Base-by-base conservation (phyloP, 1,284 basidiomycete genomes). In the Inonotus hispidus region DNA sequence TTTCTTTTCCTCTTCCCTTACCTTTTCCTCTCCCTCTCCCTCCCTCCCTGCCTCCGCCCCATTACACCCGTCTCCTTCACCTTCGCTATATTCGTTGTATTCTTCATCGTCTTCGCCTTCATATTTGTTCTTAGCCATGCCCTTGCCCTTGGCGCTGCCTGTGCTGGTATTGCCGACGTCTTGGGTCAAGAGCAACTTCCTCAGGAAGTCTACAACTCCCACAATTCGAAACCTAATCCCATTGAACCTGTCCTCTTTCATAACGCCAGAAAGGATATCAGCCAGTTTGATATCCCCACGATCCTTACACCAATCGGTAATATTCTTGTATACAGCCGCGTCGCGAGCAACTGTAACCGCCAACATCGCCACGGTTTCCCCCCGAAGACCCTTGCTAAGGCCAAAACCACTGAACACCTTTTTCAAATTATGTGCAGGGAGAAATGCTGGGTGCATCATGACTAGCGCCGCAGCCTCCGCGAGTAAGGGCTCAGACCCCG, bases 401-500 rank as follows among this genome's bases (percentile, higher is more conserved):
- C n/a, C n/a, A 13, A 49, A 49, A 6, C 46, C 46, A 3, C 1
- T 27, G 13, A 49, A 23, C 10, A 49, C 25, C 13, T 8, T 19
- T 5, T 49, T 3, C 46, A 49, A 14, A 8, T n/a, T 14, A 14
- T 27, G 5, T 14, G 21, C 21, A 23, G 19, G 43, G 7, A 52
- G 55, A 63, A 59, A 68, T 52, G 21, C 25, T 21, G 23, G 10
- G 13, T 25, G 19, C 19, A 25, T 49, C 46, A 49, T 49, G 23
- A 49, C 7, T 11, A 13, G 13, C 11, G 46, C 46, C 13, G 52
- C 52, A 21, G 52, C 52, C 23, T 38, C 52, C 19, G 52, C 52
- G 32, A 53, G 52, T 2, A 53, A 21, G 14, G 52, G 52, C 16
- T 53, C 52, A 21, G 52, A 53, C 21, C 35, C 35, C 3, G 52